phyloP scores from a whole-genome alignment of 305 asterid species.

The Fraxinus nigra region DNA sequence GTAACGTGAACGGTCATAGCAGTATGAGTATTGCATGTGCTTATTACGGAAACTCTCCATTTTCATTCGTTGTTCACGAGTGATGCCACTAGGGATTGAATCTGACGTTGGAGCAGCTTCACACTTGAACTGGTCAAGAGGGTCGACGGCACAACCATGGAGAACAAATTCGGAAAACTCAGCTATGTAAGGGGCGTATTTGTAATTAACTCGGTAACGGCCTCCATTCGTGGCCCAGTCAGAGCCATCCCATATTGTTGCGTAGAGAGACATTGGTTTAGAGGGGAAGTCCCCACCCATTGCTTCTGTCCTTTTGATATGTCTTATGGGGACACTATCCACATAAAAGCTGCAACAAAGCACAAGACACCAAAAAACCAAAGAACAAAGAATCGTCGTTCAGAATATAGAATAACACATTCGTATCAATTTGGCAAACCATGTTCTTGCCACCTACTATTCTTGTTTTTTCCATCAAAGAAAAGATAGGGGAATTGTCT shows the following conservation, averaged over 20 bases:
- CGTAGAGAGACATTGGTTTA: slow-evolving; percentile 77
- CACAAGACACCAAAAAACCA: slow-evolving; percentile 19
- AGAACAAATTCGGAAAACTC: slow-evolving; percentile 64
- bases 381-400: slow-evolving; percentile 8
- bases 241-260: slow-evolving; percentile 93
- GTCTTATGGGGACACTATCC: slow-evolving; percentile 75
- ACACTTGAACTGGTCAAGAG: slow-evolving; percentile 47
- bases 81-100: slow-evolving; percentile 35
- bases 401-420: not conserved
- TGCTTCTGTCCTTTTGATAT: slow-evolving; percentile 53
- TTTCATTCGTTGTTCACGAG: slow-evolving; percentile 35
- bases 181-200: slow-evolving; percentile 65
- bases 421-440: slow-evolving; percentile 8
- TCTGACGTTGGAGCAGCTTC: slow-evolving; percentile 24
- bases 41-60: slow-evolving; percentile 59
- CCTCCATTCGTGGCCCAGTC: slow-evolving; percentile 91
- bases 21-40: slow-evolving; percentile 70
- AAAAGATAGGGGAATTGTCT: slow-evolving; percentile 19
- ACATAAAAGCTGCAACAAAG: slow-evolving; percentile 66
- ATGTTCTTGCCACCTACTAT: slow-evolving; percentile 9
- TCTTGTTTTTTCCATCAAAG: slow-evolving; percentile 20
- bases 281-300: slow-evolving; percentile 92
- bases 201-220: slow-evolving; percentile 61
- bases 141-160: slow-evolving; percentile 74
- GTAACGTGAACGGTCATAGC: slow-evolving; percentile 68